Evolutionary conservation across 2,329 filamentous ascomycete genomes (phyloP).

Genomic region (Canariomyces notabilis): DNA sequence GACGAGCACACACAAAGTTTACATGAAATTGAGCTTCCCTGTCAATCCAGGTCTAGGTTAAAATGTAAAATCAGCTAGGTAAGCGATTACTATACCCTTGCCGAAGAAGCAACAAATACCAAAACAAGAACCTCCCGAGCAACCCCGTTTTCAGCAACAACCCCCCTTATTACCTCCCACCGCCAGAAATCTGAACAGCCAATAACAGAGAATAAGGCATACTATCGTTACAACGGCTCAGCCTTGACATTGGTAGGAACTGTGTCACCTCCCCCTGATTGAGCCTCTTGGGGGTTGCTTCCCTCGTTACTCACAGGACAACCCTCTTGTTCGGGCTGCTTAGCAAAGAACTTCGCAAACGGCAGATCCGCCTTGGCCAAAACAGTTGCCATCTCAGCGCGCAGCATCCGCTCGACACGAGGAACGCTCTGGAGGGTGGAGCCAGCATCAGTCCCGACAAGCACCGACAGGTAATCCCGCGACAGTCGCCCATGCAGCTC

Average conservation of each 20-base stretch:
- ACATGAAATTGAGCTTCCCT: no score
- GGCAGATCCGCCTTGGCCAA: constrained; percentile 8
- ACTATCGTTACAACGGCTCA: no score
- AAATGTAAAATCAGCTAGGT: no score
- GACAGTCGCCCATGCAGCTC: constrained; percentile 10
- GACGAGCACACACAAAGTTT: neutral
- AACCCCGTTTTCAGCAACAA: no score
- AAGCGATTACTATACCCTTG: no score
- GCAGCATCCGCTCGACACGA: constrained; percentile 16
- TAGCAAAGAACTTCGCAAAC: constrained; percentile 13
- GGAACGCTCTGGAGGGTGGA: constrained; percentile 3
- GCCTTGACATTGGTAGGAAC: no score
- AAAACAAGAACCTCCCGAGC: no score
- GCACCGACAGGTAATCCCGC: constrained; percentile 18
- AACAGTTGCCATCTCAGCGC: constrained; percentile 17
- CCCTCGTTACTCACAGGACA: neutral
- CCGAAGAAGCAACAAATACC: no score
- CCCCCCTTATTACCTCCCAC: no score
- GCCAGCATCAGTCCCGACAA: constrained; percentile 13
- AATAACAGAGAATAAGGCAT: no score
- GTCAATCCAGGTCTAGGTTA: no score
- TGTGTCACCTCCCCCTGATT: neutral
- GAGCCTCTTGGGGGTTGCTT: neutral
- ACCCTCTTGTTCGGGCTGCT: neutral
- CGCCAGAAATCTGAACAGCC: no score